phyloP scores from a whole-genome alignment of 306 rosid species.

The Castanea crenata region DNA sequence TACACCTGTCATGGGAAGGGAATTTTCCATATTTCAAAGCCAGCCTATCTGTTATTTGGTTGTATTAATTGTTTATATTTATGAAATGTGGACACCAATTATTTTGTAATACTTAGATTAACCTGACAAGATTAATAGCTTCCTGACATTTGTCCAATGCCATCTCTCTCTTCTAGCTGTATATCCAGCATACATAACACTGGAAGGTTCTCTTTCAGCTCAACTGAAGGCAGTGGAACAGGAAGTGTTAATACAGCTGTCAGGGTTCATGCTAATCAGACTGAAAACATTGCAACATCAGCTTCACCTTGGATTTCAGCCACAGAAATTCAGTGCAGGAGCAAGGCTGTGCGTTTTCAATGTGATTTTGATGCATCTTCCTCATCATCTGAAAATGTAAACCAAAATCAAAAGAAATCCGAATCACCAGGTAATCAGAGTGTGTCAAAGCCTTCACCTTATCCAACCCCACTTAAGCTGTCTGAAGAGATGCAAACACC shows the following conservation, averaged over 20 bases:
- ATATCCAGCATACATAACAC: constrained; percentile 22
- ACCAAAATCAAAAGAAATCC: constrained; percentile 29
- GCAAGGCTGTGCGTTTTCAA: constrained; percentile 79
- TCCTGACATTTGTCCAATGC: not conserved
- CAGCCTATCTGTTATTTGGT: not conserved
- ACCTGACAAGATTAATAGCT: not conserved
- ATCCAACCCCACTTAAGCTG: constrained; percentile 78
- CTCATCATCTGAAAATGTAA: constrained; percentile 43
- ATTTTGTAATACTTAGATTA: not conserved
- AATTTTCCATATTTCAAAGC: not conserved
- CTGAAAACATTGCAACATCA: constrained; percentile 37
- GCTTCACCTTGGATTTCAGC: constrained; percentile 38
- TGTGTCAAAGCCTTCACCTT: constrained; percentile 50
- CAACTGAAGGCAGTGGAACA: constrained; percentile 28
- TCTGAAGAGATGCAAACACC: constrained; percentile 93
- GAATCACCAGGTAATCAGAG: constrained; percentile 49
- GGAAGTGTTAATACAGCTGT: constrained; percentile 17
- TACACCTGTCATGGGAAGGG: not conserved
- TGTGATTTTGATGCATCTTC: constrained; percentile 47
- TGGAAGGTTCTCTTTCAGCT: constrained; percentile 18
- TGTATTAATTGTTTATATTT: not conserved
- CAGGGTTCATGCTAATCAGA: constrained; percentile 10
- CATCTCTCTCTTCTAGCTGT: constrained; percentile 24
- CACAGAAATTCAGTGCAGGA: constrained; percentile 45
- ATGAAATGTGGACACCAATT: not conserved